Percentiles rank a stretch among this genome's conserved stretches.
Evolutionary conservation across 345 rosid genomes (phyloP).

Genomic region (Aquilaria malaccensis): DNA sequence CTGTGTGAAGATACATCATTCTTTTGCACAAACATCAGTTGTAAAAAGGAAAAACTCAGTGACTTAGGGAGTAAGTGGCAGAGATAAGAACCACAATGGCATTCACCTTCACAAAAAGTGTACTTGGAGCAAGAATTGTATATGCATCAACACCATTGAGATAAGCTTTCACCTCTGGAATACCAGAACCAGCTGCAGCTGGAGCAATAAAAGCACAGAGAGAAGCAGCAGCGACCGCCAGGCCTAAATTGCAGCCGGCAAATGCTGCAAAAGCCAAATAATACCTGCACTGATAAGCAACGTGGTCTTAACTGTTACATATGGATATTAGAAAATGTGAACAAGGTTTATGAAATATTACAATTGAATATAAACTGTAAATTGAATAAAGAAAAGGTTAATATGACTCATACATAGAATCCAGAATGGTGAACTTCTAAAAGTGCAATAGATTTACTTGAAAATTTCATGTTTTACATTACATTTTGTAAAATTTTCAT

Average conservation of each 20-base stretch:
- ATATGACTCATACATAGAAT: no score
- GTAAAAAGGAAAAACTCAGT: neutral
- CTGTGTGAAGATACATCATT: no score
- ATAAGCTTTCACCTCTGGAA: constrained; percentile 52
- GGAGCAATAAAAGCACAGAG: constrained; percentile 42
- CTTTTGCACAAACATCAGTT: neutral
- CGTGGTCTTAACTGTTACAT: neutral
- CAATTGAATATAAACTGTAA: neutral
- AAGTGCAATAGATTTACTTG: no score
- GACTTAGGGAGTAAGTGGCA: neutral
- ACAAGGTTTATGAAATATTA: neutral
- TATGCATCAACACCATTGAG: constrained; percentile 43
- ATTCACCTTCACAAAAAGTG: constrained; percentile 43
- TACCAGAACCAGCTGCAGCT: constrained; percentile 45
- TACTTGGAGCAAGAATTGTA: constrained; percentile 34
- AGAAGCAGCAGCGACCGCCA: constrained; percentile 29
- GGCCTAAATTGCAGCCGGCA: constrained; percentile 27
- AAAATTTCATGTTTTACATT: no score
- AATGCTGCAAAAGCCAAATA: constrained; percentile 25
- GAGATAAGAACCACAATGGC: neutral
- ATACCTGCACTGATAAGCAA: constrained; percentile 30
- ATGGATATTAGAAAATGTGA: neutral
- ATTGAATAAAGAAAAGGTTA: no score
- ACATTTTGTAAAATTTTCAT: no score
- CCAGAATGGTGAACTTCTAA: no score